Conservation (phyloP, 202 grass and related monocot genomes). For the Panicum hallii region DNA sequence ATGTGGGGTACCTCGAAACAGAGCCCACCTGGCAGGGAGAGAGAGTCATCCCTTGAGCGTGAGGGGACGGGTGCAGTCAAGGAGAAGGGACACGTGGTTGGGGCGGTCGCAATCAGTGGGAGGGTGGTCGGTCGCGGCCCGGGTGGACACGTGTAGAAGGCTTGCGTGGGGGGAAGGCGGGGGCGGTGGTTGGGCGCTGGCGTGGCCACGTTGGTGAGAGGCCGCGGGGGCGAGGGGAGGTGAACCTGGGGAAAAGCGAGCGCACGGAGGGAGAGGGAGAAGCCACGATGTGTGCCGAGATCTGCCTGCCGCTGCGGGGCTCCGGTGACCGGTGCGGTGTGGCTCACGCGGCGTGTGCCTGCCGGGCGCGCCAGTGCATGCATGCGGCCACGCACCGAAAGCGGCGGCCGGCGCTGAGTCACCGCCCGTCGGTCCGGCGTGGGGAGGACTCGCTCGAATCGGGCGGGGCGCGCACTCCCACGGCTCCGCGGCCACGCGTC, state of each 20-base stretch:
- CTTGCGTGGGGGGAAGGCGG: conserved; percentile 34
- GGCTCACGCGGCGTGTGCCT: conserved; percentile 10
- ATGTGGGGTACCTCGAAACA: accelerated
- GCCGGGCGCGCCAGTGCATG: conserved; percentile 8
- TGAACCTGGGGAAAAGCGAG: conserved; percentile 56
- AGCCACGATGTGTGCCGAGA: conserved; percentile 27
- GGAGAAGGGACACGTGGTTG: conserved; percentile 46
- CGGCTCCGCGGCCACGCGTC: background rate
- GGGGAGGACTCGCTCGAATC: background rate
- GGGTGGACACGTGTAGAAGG: conserved; percentile 57
- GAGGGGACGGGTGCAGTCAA: background rate
- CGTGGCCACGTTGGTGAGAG: conserved; percentile 59
- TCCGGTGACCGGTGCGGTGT: background rate
- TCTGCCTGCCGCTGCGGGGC: conserved; percentile 1
- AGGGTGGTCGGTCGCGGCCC: conserved; percentile 52
- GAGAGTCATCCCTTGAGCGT: accelerated
- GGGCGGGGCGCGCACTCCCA: background rate
- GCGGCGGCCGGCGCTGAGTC: background rate
- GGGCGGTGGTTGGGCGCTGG: conserved; percentile 48
- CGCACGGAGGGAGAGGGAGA: background rate
- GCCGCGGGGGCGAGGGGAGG: conserved; percentile 35
- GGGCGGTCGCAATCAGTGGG: conserved; percentile 47
- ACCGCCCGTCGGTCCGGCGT: conserved; percentile 10
- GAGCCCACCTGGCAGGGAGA: background rate
- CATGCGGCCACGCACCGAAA: conserved; percentile 34